Base-by-base conservation (phyloP, 1,139 yeast species). In the Zygoascus sp. region DNA sequence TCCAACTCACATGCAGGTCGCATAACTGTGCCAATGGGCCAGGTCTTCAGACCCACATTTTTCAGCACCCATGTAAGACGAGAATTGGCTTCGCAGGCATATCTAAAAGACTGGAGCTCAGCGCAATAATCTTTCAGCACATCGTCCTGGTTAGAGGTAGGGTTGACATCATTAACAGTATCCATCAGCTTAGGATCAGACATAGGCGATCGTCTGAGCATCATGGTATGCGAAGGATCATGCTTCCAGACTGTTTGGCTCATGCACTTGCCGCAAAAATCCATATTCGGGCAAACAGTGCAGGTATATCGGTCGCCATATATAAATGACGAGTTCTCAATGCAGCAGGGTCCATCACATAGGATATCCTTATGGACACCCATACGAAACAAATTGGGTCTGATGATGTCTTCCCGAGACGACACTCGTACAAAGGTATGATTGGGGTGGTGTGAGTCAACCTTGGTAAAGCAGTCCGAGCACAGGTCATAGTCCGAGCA, bases 401-500 rank as follows among this genome's bases (percentile, higher is more conserved):
- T 23, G 5, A 35, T 15, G 20, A 42, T 37, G 22, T 44, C 43
- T n/a, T 30, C 36, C 32, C 21, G 16, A 32, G 35, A 38, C 9
- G 16, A 21, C 22, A 60, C 40, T 15, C 44, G 35, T 11, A 56
- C 56, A 53, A 60, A 60, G 13, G 45, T 7, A 42, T 60, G 64
- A 13, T 39, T 51, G 40, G 52, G 58, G 41, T 57, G 61, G 20
- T 36, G 27, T 7, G 15, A 27, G 10, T 38, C 16, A 15, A 42
- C 40, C 4, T 38, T 41, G 34, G 32, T 41, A 42, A 51, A 51
- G 58, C 83, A 79, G 5, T 54, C 47, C 21, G 63, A 63, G 60
- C 83, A 79, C 51, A 76, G 66, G 54, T 79, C 83, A 58, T 68
- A 78, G 54, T 79, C 76, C 1, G 64, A 58, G 55, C 83, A 79